Evolutionary conservation across 2,329 filamentous ascomycete species (phyloP).

Genomic region (Xylariaceae sp.): DNA sequence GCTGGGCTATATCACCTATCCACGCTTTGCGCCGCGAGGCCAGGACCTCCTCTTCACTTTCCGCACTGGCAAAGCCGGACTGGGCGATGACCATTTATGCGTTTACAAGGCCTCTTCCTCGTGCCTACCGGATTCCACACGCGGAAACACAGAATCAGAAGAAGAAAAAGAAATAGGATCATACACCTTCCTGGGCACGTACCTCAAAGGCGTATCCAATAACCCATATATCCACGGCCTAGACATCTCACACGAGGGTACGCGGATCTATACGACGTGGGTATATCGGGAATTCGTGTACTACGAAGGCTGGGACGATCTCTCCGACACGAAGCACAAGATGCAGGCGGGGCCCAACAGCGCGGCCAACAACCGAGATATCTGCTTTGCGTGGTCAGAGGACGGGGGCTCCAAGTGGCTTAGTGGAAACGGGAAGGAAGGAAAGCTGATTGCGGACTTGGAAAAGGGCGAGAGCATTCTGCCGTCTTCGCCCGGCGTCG

Average conservation of each 20-base stretch:
- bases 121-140: background rate
- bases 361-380: constrained; percentile 55
- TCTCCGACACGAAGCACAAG: constrained; percentile 48
- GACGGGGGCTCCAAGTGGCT: constrained; percentile 52
- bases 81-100: constrained; percentile 56
- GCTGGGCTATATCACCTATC: constrained; percentile 53
- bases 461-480: constrained; percentile 46
- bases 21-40: constrained; percentile 50
- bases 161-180: constrained; percentile 29
- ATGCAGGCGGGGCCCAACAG: constrained; percentile 50
- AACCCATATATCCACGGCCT: constrained; percentile 60
- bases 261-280: constrained; percentile 52
- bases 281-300: constrained; percentile 56
- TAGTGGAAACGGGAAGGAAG: constrained; percentile 41
- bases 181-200: constrained; percentile 48
- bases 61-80: constrained; percentile 56
- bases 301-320: constrained; percentile 51
- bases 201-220: constrained; percentile 58
- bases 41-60: constrained; percentile 52
- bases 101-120: constrained; percentile 44
- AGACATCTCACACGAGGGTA: constrained; percentile 38
- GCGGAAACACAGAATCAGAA: background rate
- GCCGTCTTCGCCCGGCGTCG: constrained; percentile 49
- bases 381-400: constrained; percentile 56
- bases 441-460: constrained; percentile 43